Evolutionary conservation across 2,329 filamentous ascomycete species (phyloP), one percentile per base, ranked within the genome.

Genomic region (Trichoderma pleuroti): DNA sequence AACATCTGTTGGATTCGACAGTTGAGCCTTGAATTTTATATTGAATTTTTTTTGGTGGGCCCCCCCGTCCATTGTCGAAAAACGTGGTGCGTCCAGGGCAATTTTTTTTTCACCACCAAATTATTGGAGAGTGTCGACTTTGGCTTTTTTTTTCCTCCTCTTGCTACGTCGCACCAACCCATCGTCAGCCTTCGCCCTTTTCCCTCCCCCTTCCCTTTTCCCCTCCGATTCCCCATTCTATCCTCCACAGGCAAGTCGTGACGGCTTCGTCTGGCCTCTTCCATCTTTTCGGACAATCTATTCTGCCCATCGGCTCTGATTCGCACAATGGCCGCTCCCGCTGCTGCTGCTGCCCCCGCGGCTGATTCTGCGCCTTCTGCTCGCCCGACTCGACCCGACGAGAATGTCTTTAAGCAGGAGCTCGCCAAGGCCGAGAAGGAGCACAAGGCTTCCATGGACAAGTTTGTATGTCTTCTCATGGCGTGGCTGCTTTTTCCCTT

Each of bases 341-440:
- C 86, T 70, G 80, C 85, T 70, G 80, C 82, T 72, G 79, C 85
- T 61, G 80, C 86, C 70, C 80, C 85, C 72, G 80, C 83, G 74
- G 82, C 81, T 75, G 82, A 81, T 70, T 80, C 84, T 73, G 78
- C 79, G 74, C 72, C 75, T 65, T 67, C 80, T 71, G 79, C 84
- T 78, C 93, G 90, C 84, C 94, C 94, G 68, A 88, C 92, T 82
- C 93, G 92, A 86, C 96, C 96, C 60, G 93, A 98, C 81, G 92
- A 96, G 84, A 91, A 91, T 74, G 85, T 86, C 76, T 99, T 91
- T 86, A 94, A 97, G 84, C 87, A 90, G 80, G 87, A 88, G 74
- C 86, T 97, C 72, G 90, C 89, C 64, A 89, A 92, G 83, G 92
- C 92, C 30, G 93, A 98, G 83, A 97, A 97, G 85, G 93, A 92